Evolutionary conservation across 2,329 filamentous ascomycete genomes (phyloP).

Genomic region (Lachnellula cervina): DNA sequence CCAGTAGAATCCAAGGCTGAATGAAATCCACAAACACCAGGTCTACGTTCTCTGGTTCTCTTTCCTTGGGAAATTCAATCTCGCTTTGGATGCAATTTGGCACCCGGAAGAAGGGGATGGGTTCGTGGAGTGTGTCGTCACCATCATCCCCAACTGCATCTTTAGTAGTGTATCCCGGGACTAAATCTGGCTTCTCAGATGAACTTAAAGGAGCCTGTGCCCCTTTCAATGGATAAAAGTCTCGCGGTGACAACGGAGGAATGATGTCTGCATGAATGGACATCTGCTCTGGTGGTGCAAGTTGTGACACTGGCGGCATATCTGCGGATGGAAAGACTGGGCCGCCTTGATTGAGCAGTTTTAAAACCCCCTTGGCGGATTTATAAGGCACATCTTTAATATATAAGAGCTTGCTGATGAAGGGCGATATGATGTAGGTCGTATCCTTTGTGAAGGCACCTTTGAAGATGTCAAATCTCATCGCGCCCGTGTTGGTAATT

Average conservation of each 20-base stretch:
- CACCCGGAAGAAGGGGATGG: constrained; percentile 68
- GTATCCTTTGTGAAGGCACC: constrained; percentile 85
- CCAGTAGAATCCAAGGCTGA: constrained; percentile 72
- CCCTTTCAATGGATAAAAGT: constrained; percentile 18
- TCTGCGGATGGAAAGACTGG: constrained; percentile 36
- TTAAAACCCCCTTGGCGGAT: constrained; percentile 65
- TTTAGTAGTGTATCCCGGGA: constrained; percentile 79
- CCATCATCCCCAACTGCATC: constrained; percentile 82
- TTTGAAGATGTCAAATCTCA: constrained; percentile 94
- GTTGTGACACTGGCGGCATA: constrained; percentile 27
- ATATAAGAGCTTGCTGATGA: constrained; percentile 71
- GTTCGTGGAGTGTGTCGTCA: constrained; percentile 80
- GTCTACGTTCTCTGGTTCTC: constrained; percentile 69
- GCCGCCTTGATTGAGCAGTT: constrained; percentile 51
- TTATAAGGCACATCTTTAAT: constrained; percentile 77
- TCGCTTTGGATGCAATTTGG: constrained; percentile 79
- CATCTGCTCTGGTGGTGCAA: constrained; percentile 31
- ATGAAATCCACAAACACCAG: constrained; percentile 91
- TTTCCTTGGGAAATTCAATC: constrained; percentile 52
- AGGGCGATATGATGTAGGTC: constrained; percentile 82
- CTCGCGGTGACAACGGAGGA: constrained; percentile 7
- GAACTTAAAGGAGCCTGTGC: constrained; percentile 32
- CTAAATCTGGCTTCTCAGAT: constrained; percentile 35
- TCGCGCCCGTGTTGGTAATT: constrained; percentile 82
- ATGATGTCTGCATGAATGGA: constrained; percentile 15